Evolutionary conservation across 495 filamentous ascomycete genomes (phyloP), one percentile per base, ranked within the genome.

Genomic region (Extremus antarcticus): DNA sequence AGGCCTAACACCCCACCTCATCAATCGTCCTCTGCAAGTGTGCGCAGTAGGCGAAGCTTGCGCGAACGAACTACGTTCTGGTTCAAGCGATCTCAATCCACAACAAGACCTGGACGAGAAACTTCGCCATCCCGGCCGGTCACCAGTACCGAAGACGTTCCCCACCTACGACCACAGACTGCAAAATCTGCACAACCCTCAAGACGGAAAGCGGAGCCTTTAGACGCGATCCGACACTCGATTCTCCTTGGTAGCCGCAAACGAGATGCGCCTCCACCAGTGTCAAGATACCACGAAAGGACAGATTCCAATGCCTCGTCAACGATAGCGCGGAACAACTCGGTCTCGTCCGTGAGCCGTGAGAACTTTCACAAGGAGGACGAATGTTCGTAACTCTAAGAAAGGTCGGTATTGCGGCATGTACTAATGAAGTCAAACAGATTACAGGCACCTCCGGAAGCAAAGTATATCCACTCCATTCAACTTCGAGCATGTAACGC

Each of bases 401-500:
- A 11, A 20, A 13, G 16, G 11, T 32, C 20, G 16, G 11, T 32
- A n/a, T 4, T n/a, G 7, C 29, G 35, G 35, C 4, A 3, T 9
- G 22, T 35, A 9, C 22, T 43, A 1, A 19, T n/a, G n/a, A 11
- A n/a, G 22, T 43, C 49, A 16, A 55, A 16, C 29, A 59, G 57
- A 59, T 38, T 59, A 55, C 40, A 51, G 57, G 7, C 50, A 60
- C 22, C 48, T 60, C 13, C 19, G 43, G 15, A 60, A 60, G 48
- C 25, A 22, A 3, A 60, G 52, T 61, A 94, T 95, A 49, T 95
- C 89, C 0, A 80, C 78, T 21, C 89, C 89, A 3, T 94, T 86
- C 68, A 85, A 90, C 68, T 95, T 95, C 63, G 87, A 90, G 60
- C 89, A 94, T 67, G 69, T 95, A 45, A 85, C 85, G 22, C 87